Conservation (phyloP, 2,329 filamentous ascomycete genomes). For the Cladophialophora carrionii region DNA sequence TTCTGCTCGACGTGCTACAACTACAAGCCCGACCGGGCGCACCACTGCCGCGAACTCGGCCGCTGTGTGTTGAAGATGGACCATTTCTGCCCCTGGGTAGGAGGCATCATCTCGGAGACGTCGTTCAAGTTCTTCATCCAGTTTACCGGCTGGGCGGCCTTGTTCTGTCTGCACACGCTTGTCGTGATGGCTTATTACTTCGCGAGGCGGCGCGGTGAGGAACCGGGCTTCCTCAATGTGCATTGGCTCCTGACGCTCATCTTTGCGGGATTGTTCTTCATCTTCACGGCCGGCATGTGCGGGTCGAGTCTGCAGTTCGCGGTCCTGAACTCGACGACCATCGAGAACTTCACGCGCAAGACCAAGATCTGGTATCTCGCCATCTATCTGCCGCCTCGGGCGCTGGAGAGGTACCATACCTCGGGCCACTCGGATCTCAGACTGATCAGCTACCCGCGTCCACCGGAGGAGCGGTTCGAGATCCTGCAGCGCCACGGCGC, state of each 20-base stretch:
- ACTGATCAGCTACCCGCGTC: slow-evolving; percentile 49
- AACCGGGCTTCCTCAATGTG: slow-evolving; percentile 51
- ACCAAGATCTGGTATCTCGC: slow-evolving; percentile 72
- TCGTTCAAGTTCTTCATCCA: slow-evolving; percentile 92
- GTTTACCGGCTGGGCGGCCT: slow-evolving; percentile 72
- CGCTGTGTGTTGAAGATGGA: slow-evolving; percentile 90
- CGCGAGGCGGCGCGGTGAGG: slow-evolving; percentile 54
- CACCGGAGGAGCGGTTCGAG: slow-evolving; percentile 36
- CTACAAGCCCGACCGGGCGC: slow-evolving; percentile 85
- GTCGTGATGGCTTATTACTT: slow-evolving; percentile 68
- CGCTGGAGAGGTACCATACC: slow-evolving; percentile 44
- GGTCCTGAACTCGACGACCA: slow-evolving; percentile 75
- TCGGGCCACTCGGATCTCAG: slow-evolving; percentile 39
- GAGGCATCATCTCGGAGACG: slow-evolving; percentile 84
- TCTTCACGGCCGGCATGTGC: slow-evolving; percentile 82
- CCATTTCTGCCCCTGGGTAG: slow-evolving; percentile 95
- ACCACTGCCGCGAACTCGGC: slow-evolving; percentile 81
- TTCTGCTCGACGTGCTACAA: slow-evolving; percentile 84
- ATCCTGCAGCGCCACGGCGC: slow-evolving; percentile 32
- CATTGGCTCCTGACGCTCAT: slow-evolving; percentile 69
- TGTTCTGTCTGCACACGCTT: slow-evolving; percentile 69
- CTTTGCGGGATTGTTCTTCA: slow-evolving; percentile 70
- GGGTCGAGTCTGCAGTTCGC: slow-evolving; percentile 71
- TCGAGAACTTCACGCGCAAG: slow-evolving; percentile 71
- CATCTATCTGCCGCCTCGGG: slow-evolving; percentile 64